Conservation (phyloP, 2,329 filamentous ascomycete genomes). For the Coniochaeta prunicola region DNA sequence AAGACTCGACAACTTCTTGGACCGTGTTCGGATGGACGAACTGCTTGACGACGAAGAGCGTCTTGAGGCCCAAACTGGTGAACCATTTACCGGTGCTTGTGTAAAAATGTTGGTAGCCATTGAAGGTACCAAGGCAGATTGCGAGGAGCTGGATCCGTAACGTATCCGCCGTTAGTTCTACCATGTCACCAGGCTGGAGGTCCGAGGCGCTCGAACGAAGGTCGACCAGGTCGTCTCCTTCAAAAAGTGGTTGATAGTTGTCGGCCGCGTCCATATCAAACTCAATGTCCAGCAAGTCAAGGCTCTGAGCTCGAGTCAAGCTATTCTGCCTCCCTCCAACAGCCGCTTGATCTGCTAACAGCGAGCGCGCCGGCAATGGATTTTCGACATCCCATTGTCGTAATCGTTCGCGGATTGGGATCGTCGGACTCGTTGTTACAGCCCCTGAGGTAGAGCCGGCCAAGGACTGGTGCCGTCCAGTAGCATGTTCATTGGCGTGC, state of each 20-base stretch:
- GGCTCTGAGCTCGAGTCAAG: constrained; percentile 25
- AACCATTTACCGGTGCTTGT: constrained; percentile 44
- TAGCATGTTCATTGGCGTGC: neutral
- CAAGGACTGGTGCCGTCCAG: neutral
- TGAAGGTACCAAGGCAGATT: constrained; percentile 44
- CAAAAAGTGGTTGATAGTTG: constrained; percentile 20
- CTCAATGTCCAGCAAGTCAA: constrained; percentile 17
- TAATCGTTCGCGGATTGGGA: constrained; percentile 31
- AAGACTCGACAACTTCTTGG: constrained; percentile 27
- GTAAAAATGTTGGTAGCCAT: constrained; percentile 47
- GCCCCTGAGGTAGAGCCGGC: neutral
- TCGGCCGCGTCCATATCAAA: constrained; percentile 9
- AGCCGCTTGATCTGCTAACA: constrained; percentile 20
- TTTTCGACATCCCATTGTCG: constrained; percentile 33
- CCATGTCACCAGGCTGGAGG: constrained; percentile 38
- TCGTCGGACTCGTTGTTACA: neutral
- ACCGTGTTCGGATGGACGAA: constrained; percentile 37
- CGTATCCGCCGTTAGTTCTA: constrained; percentile 27
- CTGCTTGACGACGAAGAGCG: constrained; percentile 41
- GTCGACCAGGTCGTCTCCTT: constrained; percentile 28
- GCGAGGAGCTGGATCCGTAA: constrained; percentile 38
- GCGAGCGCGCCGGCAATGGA: constrained; percentile 11
- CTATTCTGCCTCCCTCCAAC: constrained; percentile 23
- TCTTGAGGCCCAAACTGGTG: constrained; percentile 31
- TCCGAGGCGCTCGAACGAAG: constrained; percentile 22